These are phyloP conservation scores for Spiromyces aspiralis DNA, from an alignment of 371 early-diverging fungal genomes.

Conservation along the genomic window DNA sequence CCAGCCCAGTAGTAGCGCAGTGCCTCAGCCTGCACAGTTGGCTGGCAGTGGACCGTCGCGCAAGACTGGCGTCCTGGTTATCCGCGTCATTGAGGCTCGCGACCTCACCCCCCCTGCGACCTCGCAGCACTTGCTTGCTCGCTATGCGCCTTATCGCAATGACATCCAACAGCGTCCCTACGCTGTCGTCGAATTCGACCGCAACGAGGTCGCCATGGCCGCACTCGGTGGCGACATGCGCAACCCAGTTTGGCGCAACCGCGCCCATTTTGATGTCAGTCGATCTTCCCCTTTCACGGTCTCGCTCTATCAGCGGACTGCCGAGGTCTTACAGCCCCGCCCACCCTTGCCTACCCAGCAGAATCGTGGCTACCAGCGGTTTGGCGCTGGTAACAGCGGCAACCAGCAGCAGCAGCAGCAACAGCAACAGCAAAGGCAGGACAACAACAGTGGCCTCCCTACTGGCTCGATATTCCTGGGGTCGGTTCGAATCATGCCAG, in stretches of 20 bases:
- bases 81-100: conserved; percentile 67
- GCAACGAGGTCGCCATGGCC: conserved; percentile 76
- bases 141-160: conserved; percentile 53
- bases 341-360: not conserved
- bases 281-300: conserved; percentile 66
- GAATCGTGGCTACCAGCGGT: not conserved
- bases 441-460: conserved; percentile 17
- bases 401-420: conserved; percentile 11
- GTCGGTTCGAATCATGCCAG: conserved; percentile 43
- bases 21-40: not conserved
- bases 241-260: conserved; percentile 67
- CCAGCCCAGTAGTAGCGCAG: not conserved
- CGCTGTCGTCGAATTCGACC: conserved; percentile 82
- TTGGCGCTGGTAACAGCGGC: conserved; percentile 1
- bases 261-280: conserved; percentile 78
- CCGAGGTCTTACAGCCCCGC: not conserved
- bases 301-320: conserved; percentile 53
- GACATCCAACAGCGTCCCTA: conserved; percentile 68
- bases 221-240: conserved; percentile 56
- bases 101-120: conserved; percentile 45
- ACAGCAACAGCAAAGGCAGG: conserved; percentile 10
- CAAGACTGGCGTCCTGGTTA: conserved; percentile 49
- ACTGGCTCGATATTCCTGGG: conserved; percentile 50
- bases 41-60: conserved; percentile 7
- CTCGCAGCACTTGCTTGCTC: conserved; percentile 33